phyloP scores from a whole-genome alignment of 805 yeast species.

The Metschnikowia drakensbergensis region DNA sequence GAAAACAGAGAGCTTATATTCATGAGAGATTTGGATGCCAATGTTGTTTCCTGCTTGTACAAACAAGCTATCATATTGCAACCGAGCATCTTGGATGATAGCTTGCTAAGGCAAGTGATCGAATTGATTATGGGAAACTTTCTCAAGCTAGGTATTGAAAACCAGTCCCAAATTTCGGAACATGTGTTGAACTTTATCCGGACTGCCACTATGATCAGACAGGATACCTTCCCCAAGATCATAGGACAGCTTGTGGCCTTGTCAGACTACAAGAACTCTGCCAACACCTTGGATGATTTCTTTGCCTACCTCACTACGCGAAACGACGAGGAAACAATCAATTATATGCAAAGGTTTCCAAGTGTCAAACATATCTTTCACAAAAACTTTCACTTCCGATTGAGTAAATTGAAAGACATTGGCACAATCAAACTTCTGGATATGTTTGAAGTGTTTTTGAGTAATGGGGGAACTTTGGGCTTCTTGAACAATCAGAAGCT shows the following conservation, averaged over 20 bases:
- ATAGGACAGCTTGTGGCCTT: slow-evolving; percentile 16
- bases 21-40: slow-evolving; percentile 15
- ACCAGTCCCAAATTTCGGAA: slow-evolving; percentile 22
- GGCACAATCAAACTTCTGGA: slow-evolving; percentile 19
- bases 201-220: slow-evolving; percentile 31
- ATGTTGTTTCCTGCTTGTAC: slow-evolving; percentile 29
- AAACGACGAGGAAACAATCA: slow-evolving; percentile 37
- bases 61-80: slow-evolving; percentile 32
- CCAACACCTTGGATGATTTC: slow-evolving; percentile 23
- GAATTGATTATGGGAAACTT: slow-evolving; percentile 30
- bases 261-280: slow-evolving; percentile 16
- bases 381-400: slow-evolving; percentile 22
- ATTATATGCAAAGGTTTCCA: slow-evolving; percentile 26
- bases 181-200: slow-evolving; percentile 34
- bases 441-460: slow-evolving; percentile 32
- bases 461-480: slow-evolving; percentile 35
- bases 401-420: slow-evolving; percentile 18
- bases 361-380: slow-evolving; percentile 26
- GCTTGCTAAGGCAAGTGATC: slow-evolving; percentile 32
- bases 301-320: slow-evolving; percentile 27
- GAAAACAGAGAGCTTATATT: slow-evolving; percentile 13
- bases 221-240: slow-evolving; percentile 22
- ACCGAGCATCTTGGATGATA: slow-evolving; percentile 29
- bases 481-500: slow-evolving; percentile 30
- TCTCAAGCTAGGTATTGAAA: slow-evolving; percentile 16